Conservation (phyloP, 2,329 filamentous ascomycete species). For the Colletotrichum caudatum region DNA sequence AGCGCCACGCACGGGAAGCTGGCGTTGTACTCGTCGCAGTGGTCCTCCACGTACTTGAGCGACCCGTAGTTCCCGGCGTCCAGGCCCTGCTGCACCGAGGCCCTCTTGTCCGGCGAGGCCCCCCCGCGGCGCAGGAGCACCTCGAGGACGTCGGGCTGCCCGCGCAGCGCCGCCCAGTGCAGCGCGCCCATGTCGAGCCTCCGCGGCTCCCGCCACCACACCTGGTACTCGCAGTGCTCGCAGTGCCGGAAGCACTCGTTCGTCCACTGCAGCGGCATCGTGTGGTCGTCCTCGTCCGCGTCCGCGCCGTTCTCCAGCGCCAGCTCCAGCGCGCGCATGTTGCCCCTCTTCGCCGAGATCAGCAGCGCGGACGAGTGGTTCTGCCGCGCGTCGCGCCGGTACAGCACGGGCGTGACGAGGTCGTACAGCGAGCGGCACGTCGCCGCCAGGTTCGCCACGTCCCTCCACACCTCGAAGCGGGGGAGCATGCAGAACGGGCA, state of each 20-base stretch:
- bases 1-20: conserved; percentile 35
- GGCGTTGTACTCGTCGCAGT: conserved; percentile 37
- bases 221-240: conserved; percentile 37
- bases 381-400: conserved; percentile 26
- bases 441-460: conserved; percentile 36
- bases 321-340: conserved; percentile 39
- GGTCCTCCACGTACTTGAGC: conserved; percentile 30
- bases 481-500: conserved; percentile 40
- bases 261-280: conserved; percentile 39
- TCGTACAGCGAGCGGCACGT: conserved; percentile 30
- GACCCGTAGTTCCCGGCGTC: conserved; percentile 34
- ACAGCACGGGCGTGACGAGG: conserved; percentile 33
- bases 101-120: conserved; percentile 20
- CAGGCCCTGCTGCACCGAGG: conserved; percentile 23
- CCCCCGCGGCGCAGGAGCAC: conserved; percentile 5
- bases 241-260: conserved; percentile 39
- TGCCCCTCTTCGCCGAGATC: conserved; percentile 32
- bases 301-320: conserved; percentile 52
- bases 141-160: conserved; percentile 5
- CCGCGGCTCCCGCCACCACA: conserved; percentile 38
- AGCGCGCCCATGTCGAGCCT: conserved; percentile 34
- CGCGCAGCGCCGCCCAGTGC: conserved; percentile 38
- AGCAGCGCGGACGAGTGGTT: conserved; percentile 37
- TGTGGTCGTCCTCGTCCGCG: conserved; percentile 48
- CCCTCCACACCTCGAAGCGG: conserved; percentile 38